Evolutionary conservation across 768 basidiomycete genomes (phyloP).

Genomic region (Psilocybe tampanensis): DNA sequence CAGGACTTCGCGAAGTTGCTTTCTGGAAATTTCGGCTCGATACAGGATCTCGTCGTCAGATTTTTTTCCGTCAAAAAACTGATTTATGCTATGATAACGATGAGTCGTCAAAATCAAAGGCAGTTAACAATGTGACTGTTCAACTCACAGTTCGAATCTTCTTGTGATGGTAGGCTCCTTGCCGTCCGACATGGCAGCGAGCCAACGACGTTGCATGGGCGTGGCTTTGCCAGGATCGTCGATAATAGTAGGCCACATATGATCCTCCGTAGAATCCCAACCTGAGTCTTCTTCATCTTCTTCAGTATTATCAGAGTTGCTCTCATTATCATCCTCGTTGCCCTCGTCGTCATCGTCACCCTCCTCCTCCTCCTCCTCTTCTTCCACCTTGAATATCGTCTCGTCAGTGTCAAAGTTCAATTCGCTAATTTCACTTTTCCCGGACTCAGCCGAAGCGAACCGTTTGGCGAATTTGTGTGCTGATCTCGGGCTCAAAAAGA

Average conservation of each 20-base stretch:
- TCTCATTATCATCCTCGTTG: conserved; percentile 24
- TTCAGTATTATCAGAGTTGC: conserved; percentile 17
- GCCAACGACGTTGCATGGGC: conserved; percentile 77
- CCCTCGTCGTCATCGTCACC: conserved; percentile 7
- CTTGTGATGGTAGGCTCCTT: conserved; percentile 69
- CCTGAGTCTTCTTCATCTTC: conserved; percentile 37
- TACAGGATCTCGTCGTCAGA: conserved; percentile 95
- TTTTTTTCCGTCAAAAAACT: conserved; percentile 91
- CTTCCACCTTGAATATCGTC: conserved; percentile 25
- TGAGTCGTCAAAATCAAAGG: neutral
- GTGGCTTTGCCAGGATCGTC: conserved; percentile 83
- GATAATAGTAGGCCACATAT: conserved; percentile 66
- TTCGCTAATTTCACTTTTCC: conserved; percentile 41
- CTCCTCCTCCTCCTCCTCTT: conserved; percentile 12
- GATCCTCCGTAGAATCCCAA: conserved; percentile 52
- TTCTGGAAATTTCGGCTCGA: conserved; percentile 81
- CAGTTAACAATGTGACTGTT: neutral
- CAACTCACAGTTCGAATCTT: conserved; percentile 76
- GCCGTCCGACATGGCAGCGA: conserved; percentile 88
- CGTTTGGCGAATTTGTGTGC: conserved; percentile 35
- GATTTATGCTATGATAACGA: conserved; percentile 65
- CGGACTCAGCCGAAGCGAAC: conserved; percentile 49
- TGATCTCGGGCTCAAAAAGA: conserved; percentile 57
- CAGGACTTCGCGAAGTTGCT: conserved; percentile 81
- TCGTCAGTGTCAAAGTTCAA: conserved; percentile 35